Evolutionary conservation across 495 filamentous ascomycete genomes (phyloP).

Genomic region (Neurospora intermedia): DNA sequence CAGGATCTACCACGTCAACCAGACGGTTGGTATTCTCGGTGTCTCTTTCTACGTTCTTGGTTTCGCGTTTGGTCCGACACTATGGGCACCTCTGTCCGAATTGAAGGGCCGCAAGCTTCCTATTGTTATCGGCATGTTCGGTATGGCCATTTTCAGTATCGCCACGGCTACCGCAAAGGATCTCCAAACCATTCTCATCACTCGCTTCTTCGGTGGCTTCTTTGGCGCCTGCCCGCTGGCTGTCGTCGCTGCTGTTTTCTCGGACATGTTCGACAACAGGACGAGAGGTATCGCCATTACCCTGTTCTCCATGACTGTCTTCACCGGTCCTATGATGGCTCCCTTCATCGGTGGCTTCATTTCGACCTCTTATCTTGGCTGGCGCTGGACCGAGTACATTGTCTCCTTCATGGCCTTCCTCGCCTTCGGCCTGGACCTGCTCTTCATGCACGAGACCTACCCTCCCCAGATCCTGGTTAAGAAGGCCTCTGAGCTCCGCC

Average conservation of each 20-base stretch:
- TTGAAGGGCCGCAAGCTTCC: conserved; percentile 65
- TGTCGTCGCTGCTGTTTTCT: conserved; percentile 78
- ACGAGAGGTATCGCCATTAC: conserved; percentile 72
- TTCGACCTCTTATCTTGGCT: conserved; percentile 54
- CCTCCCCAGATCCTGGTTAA: conserved; percentile 66
- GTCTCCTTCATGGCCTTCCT: conserved; percentile 64
- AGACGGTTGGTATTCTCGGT: conserved; percentile 54
- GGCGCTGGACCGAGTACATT: conserved; percentile 79
- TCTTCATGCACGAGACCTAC: conserved; percentile 77
- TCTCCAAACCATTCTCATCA: conserved; percentile 70
- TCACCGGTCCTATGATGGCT: conserved; percentile 68
- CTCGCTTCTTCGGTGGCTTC: conserved; percentile 74
- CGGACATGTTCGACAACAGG: conserved; percentile 76
- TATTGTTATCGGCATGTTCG: conserved; percentile 62
- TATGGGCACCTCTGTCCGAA: conserved; percentile 69
- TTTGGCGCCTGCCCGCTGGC: conserved; percentile 69
- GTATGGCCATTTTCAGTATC: conserved; percentile 66
- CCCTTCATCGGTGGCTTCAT: conserved; percentile 84
- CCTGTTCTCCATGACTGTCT: conserved; percentile 75
- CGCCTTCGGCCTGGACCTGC: conserved; percentile 55
- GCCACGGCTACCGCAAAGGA: conserved; percentile 66
- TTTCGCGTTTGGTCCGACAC: conserved; percentile 54
- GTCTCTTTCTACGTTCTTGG: conserved; percentile 61
- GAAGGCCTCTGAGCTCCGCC: conserved; percentile 70
- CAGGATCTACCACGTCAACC: conserved; percentile 41